phyloP scores from a whole-genome alignment of 2,329 filamentous ascomycete species.

The Cytospora piceicola region DNA sequence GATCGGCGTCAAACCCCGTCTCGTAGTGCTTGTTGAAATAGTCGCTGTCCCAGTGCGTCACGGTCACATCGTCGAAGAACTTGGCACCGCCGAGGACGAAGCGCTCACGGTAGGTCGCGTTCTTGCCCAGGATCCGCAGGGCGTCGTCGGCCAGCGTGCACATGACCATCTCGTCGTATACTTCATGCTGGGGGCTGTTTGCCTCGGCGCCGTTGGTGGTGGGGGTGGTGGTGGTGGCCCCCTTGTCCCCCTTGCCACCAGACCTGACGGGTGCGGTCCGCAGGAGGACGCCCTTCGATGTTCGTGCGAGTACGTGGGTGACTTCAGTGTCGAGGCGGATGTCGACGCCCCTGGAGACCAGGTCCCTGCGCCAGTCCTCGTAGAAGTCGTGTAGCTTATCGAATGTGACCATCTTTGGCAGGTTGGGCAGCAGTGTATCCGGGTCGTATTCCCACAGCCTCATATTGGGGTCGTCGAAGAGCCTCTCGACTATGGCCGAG shows the following conservation, averaged over 20 bases:
- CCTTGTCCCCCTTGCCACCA: slow-evolving; percentile 44
- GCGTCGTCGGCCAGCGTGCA: slow-evolving; percentile 52
- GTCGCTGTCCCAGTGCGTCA: slow-evolving; percentile 66
- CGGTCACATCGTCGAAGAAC: slow-evolving; percentile 71
- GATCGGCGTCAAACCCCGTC: slow-evolving; percentile 11
- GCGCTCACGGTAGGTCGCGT: slow-evolving; percentile 47
- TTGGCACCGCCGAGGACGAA: slow-evolving; percentile 35
- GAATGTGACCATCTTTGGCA: slow-evolving; percentile 69
- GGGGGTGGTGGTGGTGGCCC: slow-evolving; percentile 43
- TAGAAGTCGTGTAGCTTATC: slow-evolving; percentile 66
- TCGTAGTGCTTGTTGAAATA: slow-evolving; percentile 71
- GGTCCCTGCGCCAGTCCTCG: slow-evolving; percentile 58
- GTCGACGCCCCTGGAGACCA: slow-evolving; percentile 58
- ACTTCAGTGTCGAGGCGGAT: slow-evolving; percentile 62
- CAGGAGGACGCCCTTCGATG: slow-evolving; percentile 56
- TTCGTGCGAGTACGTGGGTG: slow-evolving; percentile 54
- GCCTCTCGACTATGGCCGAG: slow-evolving; percentile 65
- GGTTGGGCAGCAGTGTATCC: slow-evolving; percentile 60
- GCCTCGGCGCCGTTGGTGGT: slow-evolving; percentile 51
- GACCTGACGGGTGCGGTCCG: slow-evolving; percentile 44
- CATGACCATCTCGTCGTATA: slow-evolving; percentile 69
- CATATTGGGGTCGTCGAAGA: slow-evolving; percentile 63
- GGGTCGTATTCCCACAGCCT: slow-evolving; percentile 59
- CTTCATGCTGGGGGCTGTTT: slow-evolving; percentile 53
- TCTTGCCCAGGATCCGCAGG: slow-evolving; percentile 56